Evolutionary conservation across 2,329 filamentous ascomycete genomes (phyloP).

Genomic region (Penicillium paneum): DNA sequence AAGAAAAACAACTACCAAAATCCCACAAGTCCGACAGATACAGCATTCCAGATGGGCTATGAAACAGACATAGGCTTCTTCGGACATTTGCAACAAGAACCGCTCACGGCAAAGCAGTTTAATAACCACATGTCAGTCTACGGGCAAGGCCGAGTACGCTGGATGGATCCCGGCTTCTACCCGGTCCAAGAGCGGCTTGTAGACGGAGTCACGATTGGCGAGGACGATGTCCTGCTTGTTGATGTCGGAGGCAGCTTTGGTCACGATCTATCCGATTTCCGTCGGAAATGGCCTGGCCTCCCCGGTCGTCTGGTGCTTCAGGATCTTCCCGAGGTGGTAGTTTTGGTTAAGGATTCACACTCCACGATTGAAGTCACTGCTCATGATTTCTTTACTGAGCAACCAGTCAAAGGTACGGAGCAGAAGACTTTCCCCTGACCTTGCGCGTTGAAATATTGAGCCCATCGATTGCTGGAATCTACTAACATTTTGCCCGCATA

Average conservation of each 20-base stretch:
- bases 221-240: constrained; percentile 32
- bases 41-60: constrained; percentile 25
- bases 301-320: constrained; percentile 48
- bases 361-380: background rate
- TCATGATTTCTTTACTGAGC: constrained; percentile 48
- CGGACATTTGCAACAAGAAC: constrained; percentile 22
- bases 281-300: constrained; percentile 32
- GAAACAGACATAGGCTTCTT: constrained; percentile 25
- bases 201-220: background rate
- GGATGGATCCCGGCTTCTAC: constrained; percentile 28
- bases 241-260: constrained; percentile 46
- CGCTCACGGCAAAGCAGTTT: constrained; percentile 16
- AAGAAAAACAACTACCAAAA: constrained; percentile 24
- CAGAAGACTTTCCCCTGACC: background rate
- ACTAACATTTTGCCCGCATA: constrained; percentile 10
- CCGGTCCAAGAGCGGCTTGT: constrained; percentile 22
- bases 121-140: constrained; percentile 23
- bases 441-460: background rate
- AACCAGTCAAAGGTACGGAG: constrained; percentile 42
- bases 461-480: background rate
- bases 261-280: constrained; percentile 41
- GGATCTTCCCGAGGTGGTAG: constrained; percentile 44
- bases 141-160: constrained; percentile 19
- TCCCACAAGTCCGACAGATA: constrained; percentile 21
- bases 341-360: constrained; percentile 14